Percentiles rank a stretch among this genome's conserved stretches.
phyloP scores from a whole-genome alignment of 2,329 filamentous ascomycete genomes.

The Trichoderma hamatum region DNA sequence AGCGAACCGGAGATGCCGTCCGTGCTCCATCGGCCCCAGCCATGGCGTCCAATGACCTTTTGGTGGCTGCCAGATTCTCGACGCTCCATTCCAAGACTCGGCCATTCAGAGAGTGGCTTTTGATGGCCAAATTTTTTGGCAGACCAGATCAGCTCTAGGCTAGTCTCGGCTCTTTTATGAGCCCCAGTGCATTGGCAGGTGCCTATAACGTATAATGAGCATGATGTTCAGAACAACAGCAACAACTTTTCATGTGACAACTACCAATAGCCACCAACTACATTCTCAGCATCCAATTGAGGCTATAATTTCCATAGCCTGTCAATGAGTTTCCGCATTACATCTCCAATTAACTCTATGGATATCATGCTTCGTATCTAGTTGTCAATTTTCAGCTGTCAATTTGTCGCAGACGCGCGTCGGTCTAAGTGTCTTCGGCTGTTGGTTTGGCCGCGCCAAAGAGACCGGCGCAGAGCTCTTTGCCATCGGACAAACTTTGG shows the following conservation, averaged over 20 bases:
- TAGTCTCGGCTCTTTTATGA: constrained; percentile 6
- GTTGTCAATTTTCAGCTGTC: neutral
- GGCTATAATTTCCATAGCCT: neutral
- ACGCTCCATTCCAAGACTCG: constrained; percentile 19
- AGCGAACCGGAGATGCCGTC: constrained; percentile 19
- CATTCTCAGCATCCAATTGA: neutral
- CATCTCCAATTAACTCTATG: neutral
- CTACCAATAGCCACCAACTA: neutral
- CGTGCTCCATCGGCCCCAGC: constrained; percentile 10
- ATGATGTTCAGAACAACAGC: neutral
- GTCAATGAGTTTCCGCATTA: neutral
- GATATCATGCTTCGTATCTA: too few species aligned
- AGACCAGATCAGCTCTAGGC: neutral
- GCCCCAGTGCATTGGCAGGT: neutral
- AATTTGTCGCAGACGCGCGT: constrained; percentile 2
- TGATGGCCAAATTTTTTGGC: neutral
- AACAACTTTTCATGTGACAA: neutral
- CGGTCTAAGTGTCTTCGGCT: neutral
- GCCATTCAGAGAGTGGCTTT: constrained; percentile 13
- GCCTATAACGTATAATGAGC: neutral
- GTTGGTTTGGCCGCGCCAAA: neutral
- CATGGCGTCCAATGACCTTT: constrained; percentile 19
- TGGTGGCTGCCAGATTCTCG: neutral
- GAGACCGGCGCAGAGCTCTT: constrained; percentile 5
- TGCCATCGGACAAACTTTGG: constrained; percentile 11